These are phyloP conservation scores for Boletus sp. DNA, from an alignment of 1,284 basidiomycete genomes.

Conservation along the genomic window DNA sequence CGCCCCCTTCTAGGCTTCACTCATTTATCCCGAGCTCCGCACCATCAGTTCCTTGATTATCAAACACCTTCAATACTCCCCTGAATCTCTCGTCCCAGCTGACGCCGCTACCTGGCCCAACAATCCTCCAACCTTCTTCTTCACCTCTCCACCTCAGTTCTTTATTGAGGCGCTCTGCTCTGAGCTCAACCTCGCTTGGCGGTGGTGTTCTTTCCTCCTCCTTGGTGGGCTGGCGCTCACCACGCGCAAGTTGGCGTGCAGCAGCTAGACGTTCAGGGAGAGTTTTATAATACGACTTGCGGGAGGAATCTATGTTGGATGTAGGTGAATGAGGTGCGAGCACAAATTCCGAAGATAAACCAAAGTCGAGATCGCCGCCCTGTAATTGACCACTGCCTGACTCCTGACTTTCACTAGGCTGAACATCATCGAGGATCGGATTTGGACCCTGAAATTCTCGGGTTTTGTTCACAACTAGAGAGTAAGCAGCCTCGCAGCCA, in stretches of 20 bases:
- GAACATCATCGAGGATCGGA: slow-evolving; percentile 18
- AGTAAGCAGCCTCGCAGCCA: slow-evolving; percentile 81
- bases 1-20: background rate
- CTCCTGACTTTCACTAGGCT: slow-evolving; percentile 1
- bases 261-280: slow-evolving; percentile 68
- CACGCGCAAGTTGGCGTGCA: slow-evolving; percentile 73
- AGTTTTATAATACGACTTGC: slow-evolving; percentile 74
- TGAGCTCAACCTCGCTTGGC: slow-evolving; percentile 82
- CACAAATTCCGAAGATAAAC: slow-evolving; percentile 59
- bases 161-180: slow-evolving; percentile 79
- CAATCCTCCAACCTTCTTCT: slow-evolving; percentile 72
- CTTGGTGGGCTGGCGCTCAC: slow-evolving; percentile 80
- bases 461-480: slow-evolving; percentile 62
- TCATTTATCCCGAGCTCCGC: background rate
- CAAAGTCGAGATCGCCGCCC: slow-evolving; percentile 73
- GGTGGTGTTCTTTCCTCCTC: slow-evolving; percentile 81
- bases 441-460: slow-evolving; percentile 58
- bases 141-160: slow-evolving; percentile 82
- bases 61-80: slow-evolving; percentile 64
- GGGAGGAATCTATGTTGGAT: slow-evolving; percentile 62
- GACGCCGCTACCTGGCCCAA: slow-evolving; percentile 59
- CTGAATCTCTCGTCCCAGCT: slow-evolving; percentile 77
- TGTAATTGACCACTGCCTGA: slow-evolving; percentile 8
- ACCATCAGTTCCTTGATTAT: slow-evolving; percentile 31
- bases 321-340: slow-evolving; percentile 65